These are phyloP conservation scores for Gossypium raimondii DNA, from an alignment of 345 rosid species.

Conservation along the genomic window DNA sequence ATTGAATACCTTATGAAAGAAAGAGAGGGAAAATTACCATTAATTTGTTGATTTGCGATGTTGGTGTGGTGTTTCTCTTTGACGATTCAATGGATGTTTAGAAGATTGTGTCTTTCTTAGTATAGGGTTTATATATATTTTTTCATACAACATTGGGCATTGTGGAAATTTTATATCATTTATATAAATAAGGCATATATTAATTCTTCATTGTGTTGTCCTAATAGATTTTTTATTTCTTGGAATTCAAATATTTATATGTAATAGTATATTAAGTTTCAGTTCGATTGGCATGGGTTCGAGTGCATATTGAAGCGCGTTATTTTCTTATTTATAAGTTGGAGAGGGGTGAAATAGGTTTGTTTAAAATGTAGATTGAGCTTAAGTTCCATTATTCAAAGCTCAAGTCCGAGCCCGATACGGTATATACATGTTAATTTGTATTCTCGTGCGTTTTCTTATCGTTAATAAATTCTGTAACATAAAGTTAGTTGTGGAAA, in stretches of 20 bases:
- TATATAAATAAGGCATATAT: not conserved
- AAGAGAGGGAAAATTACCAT: not conserved
- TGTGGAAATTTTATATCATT: not conserved
- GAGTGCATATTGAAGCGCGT: too few species aligned
- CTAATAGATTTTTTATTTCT: too few species aligned
- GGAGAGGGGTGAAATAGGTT: too few species aligned
- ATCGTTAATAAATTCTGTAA: too few species aligned
- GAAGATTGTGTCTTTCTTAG: slow-evolving; percentile 1
- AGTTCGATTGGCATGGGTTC: fast-evolving
- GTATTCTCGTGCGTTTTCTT: too few species aligned
- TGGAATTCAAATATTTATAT: not conserved
- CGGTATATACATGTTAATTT: too few species aligned
- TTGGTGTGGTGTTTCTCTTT: slow-evolving; percentile 23
- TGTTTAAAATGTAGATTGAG: too few species aligned
- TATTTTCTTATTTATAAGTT: too few species aligned
- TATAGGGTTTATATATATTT: slow-evolving; percentile 11
- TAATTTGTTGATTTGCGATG: slow-evolving; percentile 19
- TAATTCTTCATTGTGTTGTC: not conserved
- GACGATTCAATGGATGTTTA: slow-evolving; percentile 7
- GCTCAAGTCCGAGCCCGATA: too few species aligned
- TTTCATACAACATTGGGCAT: not conserved
- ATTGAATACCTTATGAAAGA: not conserved
- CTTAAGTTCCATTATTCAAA: too few species aligned
- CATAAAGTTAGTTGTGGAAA: too few species aligned
- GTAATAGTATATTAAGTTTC: too few species aligned